These are phyloP conservation scores for Fusarium udum DNA, from an alignment of 2,329 filamentous ascomycete genomes.

Conservation along the genomic window DNA sequence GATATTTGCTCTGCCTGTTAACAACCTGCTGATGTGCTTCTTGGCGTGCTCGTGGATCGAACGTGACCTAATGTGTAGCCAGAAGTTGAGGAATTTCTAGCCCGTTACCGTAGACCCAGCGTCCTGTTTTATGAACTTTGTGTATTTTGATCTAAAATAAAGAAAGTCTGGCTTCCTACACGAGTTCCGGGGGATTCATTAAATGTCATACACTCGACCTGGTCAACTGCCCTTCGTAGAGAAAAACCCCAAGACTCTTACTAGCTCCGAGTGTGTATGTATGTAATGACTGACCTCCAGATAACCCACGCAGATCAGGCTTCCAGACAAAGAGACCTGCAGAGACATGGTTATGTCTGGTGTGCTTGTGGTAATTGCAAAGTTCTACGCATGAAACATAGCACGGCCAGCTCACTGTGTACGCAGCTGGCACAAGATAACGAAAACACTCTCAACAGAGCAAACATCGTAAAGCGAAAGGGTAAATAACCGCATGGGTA, in stretches of 20 bases:
- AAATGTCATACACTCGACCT: background rate
- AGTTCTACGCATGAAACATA: background rate
- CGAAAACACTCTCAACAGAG: background rate
- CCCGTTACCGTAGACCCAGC: background rate
- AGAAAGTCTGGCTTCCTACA: background rate
- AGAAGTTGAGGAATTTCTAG: background rate
- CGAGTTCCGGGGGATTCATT: background rate
- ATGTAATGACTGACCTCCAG: background rate
- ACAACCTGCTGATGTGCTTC: background rate
- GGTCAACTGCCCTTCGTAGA: background rate
- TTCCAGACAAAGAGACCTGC: slow-evolving; percentile 2
- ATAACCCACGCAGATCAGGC: slow-evolving; percentile 12
- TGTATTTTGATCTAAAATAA: background rate
- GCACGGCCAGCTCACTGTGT: background rate
- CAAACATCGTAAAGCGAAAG: slow-evolving; percentile 5
- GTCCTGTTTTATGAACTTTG: background rate
- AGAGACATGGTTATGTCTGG: background rate
- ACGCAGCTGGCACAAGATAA: background rate
- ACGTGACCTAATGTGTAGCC: background rate
- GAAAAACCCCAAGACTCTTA: background rate
- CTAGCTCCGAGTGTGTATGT: background rate
- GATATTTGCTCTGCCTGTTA: background rate
- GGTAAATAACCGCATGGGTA: slow-evolving; percentile 1
- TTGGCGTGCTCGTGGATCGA: background rate
- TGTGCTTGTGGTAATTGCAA: background rate